Evolutionary conservation across 805 yeast genomes (phyloP), one percentile per base, ranked within the genome.

Genomic region (Candida cerambycidarum): DNA sequence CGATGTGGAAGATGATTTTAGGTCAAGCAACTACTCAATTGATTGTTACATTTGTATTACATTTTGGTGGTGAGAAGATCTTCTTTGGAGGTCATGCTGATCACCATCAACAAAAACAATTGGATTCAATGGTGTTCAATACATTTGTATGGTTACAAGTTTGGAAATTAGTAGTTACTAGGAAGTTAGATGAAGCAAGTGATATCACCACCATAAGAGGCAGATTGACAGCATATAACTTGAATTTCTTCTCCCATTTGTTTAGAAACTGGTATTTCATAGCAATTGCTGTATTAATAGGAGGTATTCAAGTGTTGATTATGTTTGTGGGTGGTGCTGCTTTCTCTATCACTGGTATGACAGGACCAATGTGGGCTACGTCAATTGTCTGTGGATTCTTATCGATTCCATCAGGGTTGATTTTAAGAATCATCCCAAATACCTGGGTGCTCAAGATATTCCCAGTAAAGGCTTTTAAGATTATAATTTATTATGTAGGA

Each of bases 291-390:
- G 55, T 62, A 2, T 71, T 93, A 37, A 89, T 93, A 62, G 93
- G 83, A 23, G 90, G 85, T 4, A 79, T 82, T 65, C 99, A 93
- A 68, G 71, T 89, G 3, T 63, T 92, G 41, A 92, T 93, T 54
- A 93, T 93, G 98, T 86, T 82, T 65, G 92, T 88, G 49, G 99
- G 99, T 42, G 99, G 99, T 43, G 86, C 92, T 32, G 97, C 99
- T 0, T 93, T 93, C 65, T 80, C 90, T 6, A 75, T 90, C 50
- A 79, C 79, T 2, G 75, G 83, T 48, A 95, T 86, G 64, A 84
- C 95, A 0, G 85, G 85, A 6, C 80, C 80, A 1, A 81, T 83
- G 85, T 95, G 99, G 99, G 93, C 78, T 1, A 81, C 89, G 2
- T 93, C 98, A 0, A 64, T 92, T 4, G 56, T 85, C 19, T 80